These are phyloP conservation scores for Huntiella moniliformis DNA, from an alignment of 2,329 filamentous ascomycete genomes.

Conservation along the genomic window DNA sequence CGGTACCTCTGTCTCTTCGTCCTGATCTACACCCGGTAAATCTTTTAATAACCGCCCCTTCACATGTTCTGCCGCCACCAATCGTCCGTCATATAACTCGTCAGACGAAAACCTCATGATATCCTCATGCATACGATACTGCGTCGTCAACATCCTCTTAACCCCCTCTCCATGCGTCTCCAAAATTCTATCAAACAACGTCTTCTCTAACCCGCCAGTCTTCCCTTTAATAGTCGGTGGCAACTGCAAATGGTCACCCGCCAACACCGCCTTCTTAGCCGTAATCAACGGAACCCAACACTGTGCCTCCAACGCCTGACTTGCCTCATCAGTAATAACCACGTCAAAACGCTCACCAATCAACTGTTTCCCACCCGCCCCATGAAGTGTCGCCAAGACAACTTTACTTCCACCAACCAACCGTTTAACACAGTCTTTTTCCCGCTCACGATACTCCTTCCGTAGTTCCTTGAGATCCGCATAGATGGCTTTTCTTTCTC, in stretches of 20 bases:
- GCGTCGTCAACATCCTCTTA: slow-evolving; percentile 88
- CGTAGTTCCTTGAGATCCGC: slow-evolving; percentile 66
- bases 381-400: slow-evolving; percentile 81
- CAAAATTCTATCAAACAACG: slow-evolving; percentile 78
- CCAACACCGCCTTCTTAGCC: slow-evolving; percentile 70
- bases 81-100: slow-evolving; percentile 64
- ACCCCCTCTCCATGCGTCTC: slow-evolving; percentile 62
- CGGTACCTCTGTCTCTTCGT: slow-evolving; percentile 73
- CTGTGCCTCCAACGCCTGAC: slow-evolving; percentile 86
- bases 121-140: slow-evolving; percentile 92
- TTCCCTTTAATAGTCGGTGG: slow-evolving; percentile 71
- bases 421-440: slow-evolving; percentile 60
- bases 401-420: slow-evolving; percentile 65
- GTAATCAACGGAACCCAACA: slow-evolving; percentile 83
- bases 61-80: slow-evolving; percentile 66
- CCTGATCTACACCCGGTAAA: slow-evolving; percentile 47
- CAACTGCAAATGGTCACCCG: slow-evolving; percentile 84
- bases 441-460: slow-evolving; percentile 73
- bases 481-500: slow-evolving; percentile 67
- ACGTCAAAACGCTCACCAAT: slow-evolving; percentile 72
- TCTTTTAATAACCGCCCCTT: slow-evolving; percentile 49
- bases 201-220: slow-evolving; percentile 48
- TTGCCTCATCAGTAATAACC: slow-evolving; percentile 89
- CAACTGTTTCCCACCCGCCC: slow-evolving; percentile 70
- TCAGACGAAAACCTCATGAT: slow-evolving; percentile 93